These are phyloP conservation scores for Euphorbia schlechtendalii DNA, from an alignment of 441 rosid species.

Conservation along the genomic window DNA sequence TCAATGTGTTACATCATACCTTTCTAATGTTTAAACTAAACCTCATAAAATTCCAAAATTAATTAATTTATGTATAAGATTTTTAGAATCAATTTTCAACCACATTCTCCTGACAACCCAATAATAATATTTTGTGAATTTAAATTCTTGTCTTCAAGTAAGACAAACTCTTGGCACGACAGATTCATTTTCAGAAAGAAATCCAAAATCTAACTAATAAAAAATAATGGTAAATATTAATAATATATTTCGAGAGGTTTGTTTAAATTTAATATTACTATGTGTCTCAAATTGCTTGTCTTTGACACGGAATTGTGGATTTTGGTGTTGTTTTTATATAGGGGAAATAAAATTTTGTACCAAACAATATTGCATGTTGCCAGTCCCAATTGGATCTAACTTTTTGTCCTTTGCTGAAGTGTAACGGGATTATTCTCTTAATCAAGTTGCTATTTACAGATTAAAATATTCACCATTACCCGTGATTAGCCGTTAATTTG, in stretches of 20 bases:
- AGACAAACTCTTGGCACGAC: background rate
- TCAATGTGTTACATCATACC: background rate
- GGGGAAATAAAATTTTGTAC: too few relatives aligned
- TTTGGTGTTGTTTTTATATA: too few relatives aligned
- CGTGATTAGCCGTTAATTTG: too few relatives aligned
- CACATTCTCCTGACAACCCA: background rate
- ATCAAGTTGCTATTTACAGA: too few relatives aligned
- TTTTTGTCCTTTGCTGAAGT: too few relatives aligned
- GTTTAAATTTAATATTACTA: background rate
- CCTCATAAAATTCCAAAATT: background rate
- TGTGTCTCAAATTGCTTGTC: background rate
- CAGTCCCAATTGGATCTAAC: too few relatives aligned
- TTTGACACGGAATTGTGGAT: too few relatives aligned
- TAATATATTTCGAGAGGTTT: background rate
- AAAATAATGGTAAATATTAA: background rate
- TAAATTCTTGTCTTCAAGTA: too few relatives aligned
- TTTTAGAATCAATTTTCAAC: conserved; percentile 14
- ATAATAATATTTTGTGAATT: background rate
- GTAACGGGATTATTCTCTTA: too few relatives aligned
- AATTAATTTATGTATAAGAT: background rate
- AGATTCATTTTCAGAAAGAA: background rate
- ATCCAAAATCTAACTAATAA: background rate
- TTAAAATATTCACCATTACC: too few relatives aligned
- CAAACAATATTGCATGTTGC: too few relatives aligned
- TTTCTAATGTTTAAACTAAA: too few relatives aligned